phyloP scores from a whole-genome alignment of 1,284 basidiomycete genomes.

The Melanopsichium pennsylvanicum region DNA sequence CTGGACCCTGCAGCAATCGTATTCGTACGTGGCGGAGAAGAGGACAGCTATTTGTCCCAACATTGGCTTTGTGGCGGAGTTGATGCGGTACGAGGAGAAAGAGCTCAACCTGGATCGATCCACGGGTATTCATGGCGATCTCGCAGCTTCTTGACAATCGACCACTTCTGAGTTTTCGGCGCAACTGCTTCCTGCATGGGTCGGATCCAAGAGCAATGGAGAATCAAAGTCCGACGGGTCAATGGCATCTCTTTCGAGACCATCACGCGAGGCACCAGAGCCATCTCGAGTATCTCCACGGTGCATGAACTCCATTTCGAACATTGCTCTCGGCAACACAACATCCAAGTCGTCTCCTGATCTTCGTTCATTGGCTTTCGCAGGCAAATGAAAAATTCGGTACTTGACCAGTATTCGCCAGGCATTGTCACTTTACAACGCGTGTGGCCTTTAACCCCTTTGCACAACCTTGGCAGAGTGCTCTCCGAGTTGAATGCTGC shows the following conservation, averaged over 20 bases:
- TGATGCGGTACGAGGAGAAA: slow-evolving; percentile 90
- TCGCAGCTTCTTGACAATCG: neutral
- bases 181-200: slow-evolving; percentile 2
- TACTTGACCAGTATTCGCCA: too few species aligned
- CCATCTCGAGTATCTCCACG: neutral
- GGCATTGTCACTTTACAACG: too few species aligned
- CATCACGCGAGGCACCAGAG: neutral
- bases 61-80: slow-evolving; percentile 94
- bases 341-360: slow-evolving; percentile 33
- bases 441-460: too few species aligned
- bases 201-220: neutral
- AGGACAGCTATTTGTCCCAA: slow-evolving; percentile 94
- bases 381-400: neutral
- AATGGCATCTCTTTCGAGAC: slow-evolving; percentile 1
- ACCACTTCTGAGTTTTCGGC: slow-evolving; percentile 5
- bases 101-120: slow-evolving; percentile 30
- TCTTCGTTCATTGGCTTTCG: slow-evolving; percentile 11
- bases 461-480: too few species aligned
- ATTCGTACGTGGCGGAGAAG: slow-evolving; percentile 86
- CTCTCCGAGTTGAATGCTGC: too few species aligned
- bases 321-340: neutral
- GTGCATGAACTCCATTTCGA: neutral
- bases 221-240: neutral
- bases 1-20: slow-evolving; percentile 90
- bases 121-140: slow-evolving; percentile 32